These are phyloP conservation scores for Yarrowia sp. DNA, from an alignment of 805 yeast species.

Conservation along the genomic window DNA sequence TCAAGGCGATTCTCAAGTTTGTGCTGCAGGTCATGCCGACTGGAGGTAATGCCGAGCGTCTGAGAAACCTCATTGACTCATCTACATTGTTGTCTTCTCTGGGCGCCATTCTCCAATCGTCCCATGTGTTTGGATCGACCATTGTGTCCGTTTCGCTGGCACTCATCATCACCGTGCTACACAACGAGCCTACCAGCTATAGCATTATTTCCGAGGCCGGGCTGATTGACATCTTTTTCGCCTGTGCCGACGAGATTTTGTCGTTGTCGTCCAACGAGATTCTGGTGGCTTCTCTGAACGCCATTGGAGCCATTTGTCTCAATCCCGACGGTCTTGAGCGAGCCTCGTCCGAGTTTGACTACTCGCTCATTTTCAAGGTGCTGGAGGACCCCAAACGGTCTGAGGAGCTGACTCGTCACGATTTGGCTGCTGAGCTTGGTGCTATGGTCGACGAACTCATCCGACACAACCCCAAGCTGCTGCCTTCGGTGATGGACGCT, in stretches of 20 bases:
- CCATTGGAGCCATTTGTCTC: slow-evolving; percentile 78
- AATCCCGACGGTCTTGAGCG: slow-evolving; percentile 65
- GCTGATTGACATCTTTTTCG: slow-evolving; percentile 62
- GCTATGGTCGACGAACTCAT: slow-evolving; percentile 24
- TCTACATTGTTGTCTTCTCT: slow-evolving; percentile 59
- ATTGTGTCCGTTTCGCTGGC: slow-evolving; percentile 60
- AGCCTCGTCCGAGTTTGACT: slow-evolving; percentile 3
- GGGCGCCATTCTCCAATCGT: slow-evolving; percentile 55
- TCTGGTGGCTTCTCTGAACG: slow-evolving; percentile 62
- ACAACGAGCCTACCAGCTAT: slow-evolving; percentile 88
- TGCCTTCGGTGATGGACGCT: slow-evolving; percentile 18
- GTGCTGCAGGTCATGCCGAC: slow-evolving; percentile 61
- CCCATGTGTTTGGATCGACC: slow-evolving; percentile 63
- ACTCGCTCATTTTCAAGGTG: slow-evolving; percentile 8
- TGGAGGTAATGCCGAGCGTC: slow-evolving; percentile 73
- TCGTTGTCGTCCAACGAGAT: slow-evolving; percentile 57
- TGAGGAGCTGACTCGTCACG: slow-evolving; percentile 20
- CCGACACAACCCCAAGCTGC: slow-evolving; percentile 22
- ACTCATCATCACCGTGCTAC: slow-evolving; percentile 67
- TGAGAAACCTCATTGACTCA: slow-evolving; percentile 83
- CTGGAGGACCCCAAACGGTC: slow-evolving; percentile 12
- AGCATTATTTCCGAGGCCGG: slow-evolving; percentile 75
- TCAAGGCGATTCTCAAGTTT: slow-evolving; percentile 61
- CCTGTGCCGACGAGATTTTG: slow-evolving; percentile 54
- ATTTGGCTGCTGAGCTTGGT: slow-evolving; percentile 13